phyloP scores from a whole-genome alignment of 2,329 filamentous ascomycete genomes.

The Xylariaceae sp. region DNA sequence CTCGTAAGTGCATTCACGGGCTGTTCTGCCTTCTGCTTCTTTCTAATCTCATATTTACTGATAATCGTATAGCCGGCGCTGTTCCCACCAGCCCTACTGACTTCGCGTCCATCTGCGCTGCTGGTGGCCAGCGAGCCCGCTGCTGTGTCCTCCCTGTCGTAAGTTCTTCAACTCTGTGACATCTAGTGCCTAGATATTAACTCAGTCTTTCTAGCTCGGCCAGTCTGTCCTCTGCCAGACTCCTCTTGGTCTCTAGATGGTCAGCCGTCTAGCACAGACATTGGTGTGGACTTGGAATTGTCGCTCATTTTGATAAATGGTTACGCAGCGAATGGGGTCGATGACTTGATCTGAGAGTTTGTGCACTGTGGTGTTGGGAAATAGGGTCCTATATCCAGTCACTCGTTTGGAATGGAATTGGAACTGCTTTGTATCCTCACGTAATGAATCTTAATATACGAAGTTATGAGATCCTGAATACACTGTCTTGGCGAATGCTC shows the following conservation, averaged over 20 bases:
- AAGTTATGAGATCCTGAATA: too few relatives aligned
- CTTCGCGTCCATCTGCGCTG: slow-evolving; percentile 42
- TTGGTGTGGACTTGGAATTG: too few relatives aligned
- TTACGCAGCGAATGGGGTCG: too few relatives aligned
- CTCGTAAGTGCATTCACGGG: slow-evolving; percentile 28
- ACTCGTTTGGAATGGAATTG: too few relatives aligned
- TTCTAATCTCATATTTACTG: not conserved
- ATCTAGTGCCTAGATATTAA: not conserved
- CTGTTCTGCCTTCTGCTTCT: too few relatives aligned
- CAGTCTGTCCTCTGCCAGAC: slow-evolving; percentile 33
- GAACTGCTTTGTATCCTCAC: too few relatives aligned
- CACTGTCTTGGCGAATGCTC: too few relatives aligned
- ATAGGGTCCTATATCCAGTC: too few relatives aligned
- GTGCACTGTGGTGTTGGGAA: too few relatives aligned
- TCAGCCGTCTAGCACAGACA: not conserved
- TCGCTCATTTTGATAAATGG: too few relatives aligned
- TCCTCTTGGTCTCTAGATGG: slow-evolving; percentile 26
- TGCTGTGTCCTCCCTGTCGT: slow-evolving; percentile 48
- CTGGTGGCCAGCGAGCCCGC: slow-evolving; percentile 43
- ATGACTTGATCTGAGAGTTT: too few relatives aligned
- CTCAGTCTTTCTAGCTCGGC: slow-evolving; percentile 19
- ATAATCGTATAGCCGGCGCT: slow-evolving; percentile 24
- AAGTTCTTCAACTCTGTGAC: slow-evolving; percentile 10
- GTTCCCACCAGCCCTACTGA: slow-evolving; percentile 36
- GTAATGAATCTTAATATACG: too few relatives aligned